Evolutionary conservation across 2,329 filamentous ascomycete genomes (phyloP).

Genomic region (Neophaeococcomyces mojaviensis): DNA sequence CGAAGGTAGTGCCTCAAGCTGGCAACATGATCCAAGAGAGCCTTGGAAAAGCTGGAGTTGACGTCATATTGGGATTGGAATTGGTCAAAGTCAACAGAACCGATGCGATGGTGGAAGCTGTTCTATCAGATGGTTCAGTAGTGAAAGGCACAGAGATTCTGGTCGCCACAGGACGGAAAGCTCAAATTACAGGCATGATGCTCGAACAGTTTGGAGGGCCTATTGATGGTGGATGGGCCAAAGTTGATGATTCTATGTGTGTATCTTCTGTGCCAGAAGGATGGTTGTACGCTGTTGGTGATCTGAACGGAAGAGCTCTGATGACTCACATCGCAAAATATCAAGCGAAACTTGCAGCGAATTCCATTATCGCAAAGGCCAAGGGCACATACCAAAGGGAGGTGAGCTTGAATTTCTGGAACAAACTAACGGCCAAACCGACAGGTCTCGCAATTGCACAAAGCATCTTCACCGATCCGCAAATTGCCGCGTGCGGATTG

Average conservation of each 20-base stretch:
- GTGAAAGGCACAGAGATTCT: too few relatives aligned
- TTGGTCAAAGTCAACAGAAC: too few relatives aligned
- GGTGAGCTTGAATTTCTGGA: slow-evolving; percentile 1
- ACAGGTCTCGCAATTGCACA: slow-evolving; percentile 9
- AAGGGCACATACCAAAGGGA: neutral
- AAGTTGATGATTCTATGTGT: slow-evolving; percentile 11
- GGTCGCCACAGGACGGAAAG: too few relatives aligned
- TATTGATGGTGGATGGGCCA: neutral
- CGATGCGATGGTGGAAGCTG: too few relatives aligned
- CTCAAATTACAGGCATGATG: slow-evolving; percentile 3
- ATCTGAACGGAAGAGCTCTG: slow-evolving; percentile 8
- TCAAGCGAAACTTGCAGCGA: slow-evolving; percentile 9
- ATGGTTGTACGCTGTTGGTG: slow-evolving; percentile 13
- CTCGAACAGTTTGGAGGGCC: slow-evolving; percentile 9
- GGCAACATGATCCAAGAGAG: too few relatives aligned
- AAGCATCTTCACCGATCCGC: slow-evolving; percentile 10
- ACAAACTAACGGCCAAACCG: slow-evolving; percentile 7
- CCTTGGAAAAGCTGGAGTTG: too few relatives aligned
- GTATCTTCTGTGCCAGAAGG: neutral
- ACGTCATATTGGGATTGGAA: too few relatives aligned
- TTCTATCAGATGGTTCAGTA: too few relatives aligned
- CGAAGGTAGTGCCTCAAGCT: slow-evolving; percentile 2
- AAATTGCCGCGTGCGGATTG: slow-evolving; percentile 8
- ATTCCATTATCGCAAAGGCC: slow-evolving; percentile 9
- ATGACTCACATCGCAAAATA: slow-evolving; percentile 12